Percentiles rank a stretch among this genome's conserved stretches.
These are phyloP conservation scores for Brasenia schreberi DNA, from an alignment of 164 flowering plant species.

Conservation along the genomic window DNA sequence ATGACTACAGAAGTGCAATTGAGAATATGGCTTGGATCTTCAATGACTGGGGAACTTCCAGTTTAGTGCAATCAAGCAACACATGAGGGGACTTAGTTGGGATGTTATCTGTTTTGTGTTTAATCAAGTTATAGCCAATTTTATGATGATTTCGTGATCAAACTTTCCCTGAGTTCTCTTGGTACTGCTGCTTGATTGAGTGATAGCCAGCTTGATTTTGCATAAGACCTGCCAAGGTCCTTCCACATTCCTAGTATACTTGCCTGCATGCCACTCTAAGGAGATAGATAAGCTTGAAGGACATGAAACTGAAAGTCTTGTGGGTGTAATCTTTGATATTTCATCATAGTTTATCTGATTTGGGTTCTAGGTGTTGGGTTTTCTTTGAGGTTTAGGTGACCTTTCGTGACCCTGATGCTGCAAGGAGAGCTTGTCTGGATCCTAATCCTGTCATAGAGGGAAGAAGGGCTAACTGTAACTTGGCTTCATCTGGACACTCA, in stretches of 20 bases:
- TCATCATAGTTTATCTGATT: background rate
- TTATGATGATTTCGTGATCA: too few species aligned
- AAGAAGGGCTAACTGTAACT: conserved; percentile 84
- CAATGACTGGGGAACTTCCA: too few species aligned
- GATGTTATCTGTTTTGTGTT: too few species aligned
- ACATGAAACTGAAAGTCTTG: background rate
- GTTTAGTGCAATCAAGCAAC: too few species aligned
- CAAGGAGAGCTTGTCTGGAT: conserved; percentile 61
- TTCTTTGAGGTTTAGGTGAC: conserved; percentile 42
- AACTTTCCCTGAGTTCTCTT: background rate
- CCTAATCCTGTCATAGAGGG: conserved; percentile 89
- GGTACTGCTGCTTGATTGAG: background rate
- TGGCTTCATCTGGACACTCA: conserved; percentile 82
- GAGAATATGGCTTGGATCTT: too few species aligned
- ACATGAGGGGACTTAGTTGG: too few species aligned
- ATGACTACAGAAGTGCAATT: too few species aligned
- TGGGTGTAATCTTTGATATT: background rate
- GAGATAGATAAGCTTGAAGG: background rate
- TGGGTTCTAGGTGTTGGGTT: background rate
- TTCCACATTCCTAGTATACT: background rate
- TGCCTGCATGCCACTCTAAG: background rate
- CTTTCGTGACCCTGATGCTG: conserved; percentile 85
- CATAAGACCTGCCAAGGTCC: too few species aligned
- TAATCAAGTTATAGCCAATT: too few species aligned
- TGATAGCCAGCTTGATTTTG: background rate